These are phyloP conservation scores for Hansenula anomala DNA, from an alignment of 1,139 yeast species.

Conservation along the genomic window DNA sequence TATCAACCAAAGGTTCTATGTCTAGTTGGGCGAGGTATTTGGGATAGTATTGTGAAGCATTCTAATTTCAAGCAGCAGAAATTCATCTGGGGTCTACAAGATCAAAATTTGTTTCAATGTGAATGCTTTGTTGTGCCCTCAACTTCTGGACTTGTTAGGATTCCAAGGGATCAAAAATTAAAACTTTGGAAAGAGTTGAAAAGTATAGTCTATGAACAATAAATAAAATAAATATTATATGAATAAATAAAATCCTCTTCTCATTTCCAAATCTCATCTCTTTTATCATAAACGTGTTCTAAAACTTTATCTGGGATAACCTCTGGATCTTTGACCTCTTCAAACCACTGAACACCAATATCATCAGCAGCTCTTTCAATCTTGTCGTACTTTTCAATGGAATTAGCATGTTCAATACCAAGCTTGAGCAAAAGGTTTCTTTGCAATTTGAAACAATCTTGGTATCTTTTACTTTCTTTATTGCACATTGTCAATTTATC, in stretches of 20 bases:
- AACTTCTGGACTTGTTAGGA: conserved; percentile 71
- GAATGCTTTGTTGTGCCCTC: conserved; percentile 62
- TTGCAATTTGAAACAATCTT: conserved; percentile 30
- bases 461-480: conserved; percentile 10
- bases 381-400: conserved; percentile 19
- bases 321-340: conserved; percentile 5
- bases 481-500: conserved; percentile 20
- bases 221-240: conserved; percentile 1
- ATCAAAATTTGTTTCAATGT: conserved; percentile 16
- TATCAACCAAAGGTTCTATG: conserved; percentile 43
- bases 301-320: conserved; percentile 1
- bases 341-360: conserved; percentile 22
- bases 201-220: conserved; percentile 1
- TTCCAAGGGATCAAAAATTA: conserved; percentile 42
- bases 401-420: conserved; percentile 25
- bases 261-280: conserved; percentile 11
- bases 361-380: conserved; percentile 30
- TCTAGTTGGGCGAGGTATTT: conserved; percentile 74
- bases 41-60: conserved; percentile 45
- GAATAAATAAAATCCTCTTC: background rate
- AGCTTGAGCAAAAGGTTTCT: conserved; percentile 26
- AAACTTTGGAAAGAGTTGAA: conserved; percentile 42
- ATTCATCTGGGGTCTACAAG: conserved; percentile 52
- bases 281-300: conserved; percentile 5
- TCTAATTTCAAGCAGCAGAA: conserved; percentile 25